Evolutionary conservation across 192 early-diverging fungal genomes (phyloP).

Genomic region (Cladochytrium replicatum): DNA sequence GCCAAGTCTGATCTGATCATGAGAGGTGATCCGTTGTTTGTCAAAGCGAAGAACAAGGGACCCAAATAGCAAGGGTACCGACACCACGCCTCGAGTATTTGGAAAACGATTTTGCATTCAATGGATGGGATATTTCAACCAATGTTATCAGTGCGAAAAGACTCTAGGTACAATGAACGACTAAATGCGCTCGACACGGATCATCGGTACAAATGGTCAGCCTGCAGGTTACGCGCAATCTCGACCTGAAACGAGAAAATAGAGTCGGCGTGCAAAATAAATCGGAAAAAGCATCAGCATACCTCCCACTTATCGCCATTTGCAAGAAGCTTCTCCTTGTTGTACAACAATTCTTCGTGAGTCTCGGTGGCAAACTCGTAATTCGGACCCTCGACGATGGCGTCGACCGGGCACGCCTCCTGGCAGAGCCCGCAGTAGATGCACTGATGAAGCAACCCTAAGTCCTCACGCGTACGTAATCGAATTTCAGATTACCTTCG

Average conservation of each 20-base stretch:
- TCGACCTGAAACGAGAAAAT: conserved; percentile 20
- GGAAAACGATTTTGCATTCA: too few relatives aligned
- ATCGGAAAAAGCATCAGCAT: neutral
- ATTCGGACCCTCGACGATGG: conserved; percentile 94
- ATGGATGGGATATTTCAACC: too few relatives aligned
- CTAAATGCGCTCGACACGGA: neutral
- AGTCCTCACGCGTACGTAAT: neutral
- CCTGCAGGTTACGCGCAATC: conserved; percentile 44
- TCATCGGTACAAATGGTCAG: conserved; percentile 41
- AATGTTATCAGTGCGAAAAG: too few relatives aligned
- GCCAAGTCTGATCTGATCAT: too few relatives aligned
- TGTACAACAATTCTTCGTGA: conserved; percentile 94
- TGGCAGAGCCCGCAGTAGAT: conserved; percentile 97
- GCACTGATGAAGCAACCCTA: conserved; percentile 15
- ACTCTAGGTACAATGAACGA: too few relatives aligned
- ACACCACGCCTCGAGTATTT: too few relatives aligned
- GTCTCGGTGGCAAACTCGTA: conserved; percentile 96
- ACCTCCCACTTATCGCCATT: conserved; percentile 99
- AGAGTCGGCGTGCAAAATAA: neutral
- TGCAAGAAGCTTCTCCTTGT: conserved; percentile 92
- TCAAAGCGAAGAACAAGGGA: too few relatives aligned
- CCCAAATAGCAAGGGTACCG: too few relatives aligned
- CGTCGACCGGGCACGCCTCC: conserved; percentile 93
- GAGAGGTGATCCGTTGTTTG: too few relatives aligned
- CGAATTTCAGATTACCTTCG: conserved; percentile 67